Base-by-base conservation (phyloP, 257 asterid species). In the Fraxinus excelsior region DNA sequence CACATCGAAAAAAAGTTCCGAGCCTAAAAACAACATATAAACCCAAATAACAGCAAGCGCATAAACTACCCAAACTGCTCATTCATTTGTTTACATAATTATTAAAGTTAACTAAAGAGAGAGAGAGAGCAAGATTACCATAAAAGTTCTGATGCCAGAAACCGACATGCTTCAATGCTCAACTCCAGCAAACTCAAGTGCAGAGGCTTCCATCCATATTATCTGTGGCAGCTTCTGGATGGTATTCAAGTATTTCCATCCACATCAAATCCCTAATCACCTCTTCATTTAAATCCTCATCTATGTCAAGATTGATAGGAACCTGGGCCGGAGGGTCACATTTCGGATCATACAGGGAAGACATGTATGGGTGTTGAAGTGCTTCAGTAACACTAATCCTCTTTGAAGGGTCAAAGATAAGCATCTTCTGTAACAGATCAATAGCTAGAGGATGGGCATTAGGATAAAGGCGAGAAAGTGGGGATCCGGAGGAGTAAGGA, bases 351-450 rank as follows among this genome's bases (percentile, higher is more conserved):
- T 82, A 84, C 69, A 89, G 74, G 18, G 87, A 72, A n/a, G 94
- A 77, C 86, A 89, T 82, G 86, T 82, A 89, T 0, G 94, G 94
- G 81, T 89, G 94, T 28, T 79, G 84, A 56, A 89, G 89, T 0
- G 94, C 94, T 40, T 89, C 90, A 5, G 69, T 80, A 3, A 89
- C 91, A n/a, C 90, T 79, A 25, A 89, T 87, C 83, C 94, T 87
- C 86, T 89, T 87, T 1, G 94, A 82, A 42, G 94, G 94, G 78
- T 89, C 94, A 31, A 89, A 89, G 11, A 87, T 87, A 3, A 89
- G 94, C 91, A 89, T 89, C 82, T 79, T 89, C 76, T 86, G 84
- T 7, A 89, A 66, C 49, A 89, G 87, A 76, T 89, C 94, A 34
- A 89, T 84, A 2, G 91, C 94, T 23, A 89, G 58, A 3, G 90